Conservation (phyloP, 1,139 yeast species). For the Schizosaccharomyces versatilis region DNA sequence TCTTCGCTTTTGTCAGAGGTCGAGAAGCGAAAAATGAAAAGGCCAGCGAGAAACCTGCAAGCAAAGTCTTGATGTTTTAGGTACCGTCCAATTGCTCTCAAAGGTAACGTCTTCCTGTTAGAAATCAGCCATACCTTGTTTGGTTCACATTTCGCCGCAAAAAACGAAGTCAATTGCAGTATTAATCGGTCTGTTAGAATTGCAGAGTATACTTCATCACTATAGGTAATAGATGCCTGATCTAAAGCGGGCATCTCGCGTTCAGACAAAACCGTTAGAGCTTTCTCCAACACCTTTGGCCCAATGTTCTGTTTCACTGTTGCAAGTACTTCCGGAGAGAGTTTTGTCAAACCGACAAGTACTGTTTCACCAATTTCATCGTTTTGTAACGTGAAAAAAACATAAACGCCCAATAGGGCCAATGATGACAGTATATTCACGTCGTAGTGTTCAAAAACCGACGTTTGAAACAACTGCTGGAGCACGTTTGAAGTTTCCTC, state of each 20-base stretch:
- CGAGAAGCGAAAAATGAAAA: not conserved
- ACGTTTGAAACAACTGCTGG: too few relatives aligned
- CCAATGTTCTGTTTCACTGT: not conserved
- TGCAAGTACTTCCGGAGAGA: not conserved
- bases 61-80: not conserved
- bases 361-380: not conserved
- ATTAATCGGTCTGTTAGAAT: not conserved
- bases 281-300: not conserved
- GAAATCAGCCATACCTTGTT: not conserved
- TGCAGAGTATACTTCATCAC: not conserved
- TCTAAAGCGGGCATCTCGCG: not conserved
- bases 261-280: not conserved
- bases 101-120: not conserved
- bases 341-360: not conserved
- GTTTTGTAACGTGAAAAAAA: too few relatives aligned
- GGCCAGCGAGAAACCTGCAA: not conserved
- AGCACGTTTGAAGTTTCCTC: too few relatives aligned
- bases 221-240: not conserved
- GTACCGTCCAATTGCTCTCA: not conserved
- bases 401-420: too few relatives aligned
- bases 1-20: not conserved
- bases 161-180: not conserved
- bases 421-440: too few relatives aligned
- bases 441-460: too few relatives aligned
- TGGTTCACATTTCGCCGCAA: not conserved